These are phyloP conservation scores for Phytophthora niederhauseri DNA, from an alignment of 352 stramenopile species.

Conservation along the genomic window DNA sequence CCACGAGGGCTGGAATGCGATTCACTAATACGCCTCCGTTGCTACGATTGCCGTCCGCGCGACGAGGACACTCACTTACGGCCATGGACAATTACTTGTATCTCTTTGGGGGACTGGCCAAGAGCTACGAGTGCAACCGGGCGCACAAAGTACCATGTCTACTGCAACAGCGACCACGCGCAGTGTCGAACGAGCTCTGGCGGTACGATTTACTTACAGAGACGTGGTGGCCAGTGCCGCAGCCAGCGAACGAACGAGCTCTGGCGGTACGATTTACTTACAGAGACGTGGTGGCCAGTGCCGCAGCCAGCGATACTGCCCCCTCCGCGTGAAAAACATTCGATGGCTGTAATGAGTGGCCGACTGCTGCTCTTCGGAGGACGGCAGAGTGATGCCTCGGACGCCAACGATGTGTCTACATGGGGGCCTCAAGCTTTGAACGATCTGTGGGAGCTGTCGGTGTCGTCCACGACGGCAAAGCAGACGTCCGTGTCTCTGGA, in stretches of 20 bases:
- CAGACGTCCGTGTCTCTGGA: constrained; percentile 38
- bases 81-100: constrained; percentile 56
- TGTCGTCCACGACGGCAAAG: constrained; percentile 49
- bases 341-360: constrained; percentile 46
- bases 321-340: constrained; percentile 62
- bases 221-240: constrained; percentile 54
- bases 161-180: constrained; percentile 14
- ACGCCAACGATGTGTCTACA: constrained; percentile 27
- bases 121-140: constrained; percentile 65
- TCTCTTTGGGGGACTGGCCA: constrained; percentile 65
- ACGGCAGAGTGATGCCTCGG: constrained; percentile 27
- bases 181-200: constrained; percentile 77
- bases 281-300: constrained; percentile 59
- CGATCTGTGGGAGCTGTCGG: constrained; percentile 71
- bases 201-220: constrained; percentile 58
- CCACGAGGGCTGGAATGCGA: constrained; percentile 38
- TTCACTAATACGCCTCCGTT: constrained; percentile 37
- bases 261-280: constrained; percentile 65
- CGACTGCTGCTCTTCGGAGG: constrained; percentile 72
- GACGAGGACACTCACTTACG: constrained; percentile 66
- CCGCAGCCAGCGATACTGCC: constrained; percentile 23
- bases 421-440: constrained; percentile 41
- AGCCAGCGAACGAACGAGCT: constrained; percentile 55
- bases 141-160: constrained; percentile 53
- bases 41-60: constrained; percentile 50